Evolutionary conservation across 768 basidiomycete genomes (phyloP).

Genomic region (Boletales sp.): DNA sequence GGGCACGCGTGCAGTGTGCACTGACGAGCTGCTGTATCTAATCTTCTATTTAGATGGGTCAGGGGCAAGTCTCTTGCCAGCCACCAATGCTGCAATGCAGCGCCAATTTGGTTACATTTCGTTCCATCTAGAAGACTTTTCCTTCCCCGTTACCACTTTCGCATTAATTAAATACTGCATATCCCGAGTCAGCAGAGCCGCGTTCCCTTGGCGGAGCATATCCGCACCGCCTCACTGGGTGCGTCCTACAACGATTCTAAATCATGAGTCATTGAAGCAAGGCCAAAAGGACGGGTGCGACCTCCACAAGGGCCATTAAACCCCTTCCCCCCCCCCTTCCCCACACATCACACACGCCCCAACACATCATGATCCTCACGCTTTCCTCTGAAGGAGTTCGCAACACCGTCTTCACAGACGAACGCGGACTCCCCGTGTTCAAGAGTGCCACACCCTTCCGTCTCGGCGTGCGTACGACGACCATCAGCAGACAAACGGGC

Average conservation of each 20-base stretch:
- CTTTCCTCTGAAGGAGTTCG: conserved; percentile 25
- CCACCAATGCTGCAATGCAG: too few relatives aligned
- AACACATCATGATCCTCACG: conserved; percentile 20
- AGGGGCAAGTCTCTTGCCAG: background rate
- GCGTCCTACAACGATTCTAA: background rate
- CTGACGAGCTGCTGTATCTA: background rate
- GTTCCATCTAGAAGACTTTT: background rate
- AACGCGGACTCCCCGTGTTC: conserved; percentile 22
- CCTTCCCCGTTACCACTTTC: background rate
- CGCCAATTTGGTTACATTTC: background rate
- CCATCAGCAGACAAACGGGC: conserved; percentile 11
- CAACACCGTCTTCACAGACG: conserved; percentile 27
- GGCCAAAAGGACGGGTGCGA: conserved; percentile 1
- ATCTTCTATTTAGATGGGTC: background rate
- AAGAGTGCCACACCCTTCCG: conserved; percentile 24
- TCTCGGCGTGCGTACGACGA: conserved; percentile 14
- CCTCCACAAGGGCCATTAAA: background rate
- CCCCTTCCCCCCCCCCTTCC: too few relatives aligned
- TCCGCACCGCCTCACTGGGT: background rate
- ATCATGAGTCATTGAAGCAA: background rate
- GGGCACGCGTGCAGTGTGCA: background rate
- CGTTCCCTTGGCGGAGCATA: background rate
- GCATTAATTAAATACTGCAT: background rate
- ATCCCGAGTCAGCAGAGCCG: background rate
- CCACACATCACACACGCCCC: background rate